These are phyloP conservation scores for Panus rudis DNA, from an alignment of 768 basidiomycete species.

Conservation along the genomic window DNA sequence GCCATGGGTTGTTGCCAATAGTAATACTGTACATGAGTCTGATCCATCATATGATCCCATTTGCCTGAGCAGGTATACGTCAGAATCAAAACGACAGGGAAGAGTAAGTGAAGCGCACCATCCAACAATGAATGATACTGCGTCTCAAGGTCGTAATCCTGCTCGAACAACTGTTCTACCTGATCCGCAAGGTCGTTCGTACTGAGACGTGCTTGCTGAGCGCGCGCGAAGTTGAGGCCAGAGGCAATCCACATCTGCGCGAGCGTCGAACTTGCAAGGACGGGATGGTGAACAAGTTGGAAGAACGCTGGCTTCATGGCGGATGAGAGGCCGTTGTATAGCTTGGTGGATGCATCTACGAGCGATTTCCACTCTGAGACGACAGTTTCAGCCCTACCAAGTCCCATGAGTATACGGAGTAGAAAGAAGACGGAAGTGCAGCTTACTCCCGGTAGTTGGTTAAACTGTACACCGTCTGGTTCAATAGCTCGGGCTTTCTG, in stretches of 20 bases:
- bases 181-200: constrained; percentile 50
- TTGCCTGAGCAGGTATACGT: neutral
- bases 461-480: constrained; percentile 54
- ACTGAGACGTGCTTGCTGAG: constrained; percentile 56
- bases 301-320: constrained; percentile 54
- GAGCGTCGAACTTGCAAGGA: constrained; percentile 51
- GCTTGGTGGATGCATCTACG: constrained; percentile 39
- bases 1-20: constrained; percentile 72
- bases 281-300: constrained; percentile 64
- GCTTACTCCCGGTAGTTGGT: constrained; percentile 64
- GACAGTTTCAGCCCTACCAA: constrained; percentile 48
- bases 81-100: neutral
- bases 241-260: constrained; percentile 52
- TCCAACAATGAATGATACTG: constrained; percentile 53
- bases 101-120: constrained; percentile 27
- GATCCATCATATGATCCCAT: constrained; percentile 54
- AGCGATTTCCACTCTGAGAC: constrained; percentile 44
- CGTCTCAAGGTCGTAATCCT: constrained; percentile 54
- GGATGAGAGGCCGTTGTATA: constrained; percentile 47
- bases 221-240: constrained; percentile 53
- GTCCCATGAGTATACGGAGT: neutral
- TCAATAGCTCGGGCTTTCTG: constrained; percentile 61
- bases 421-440: neutral
- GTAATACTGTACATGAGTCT: constrained; percentile 59
- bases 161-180: constrained; percentile 50